Evolutionary conservation across 2,329 filamentous ascomycete genomes (phyloP).

Genomic region (Thelonectria olida): DNA sequence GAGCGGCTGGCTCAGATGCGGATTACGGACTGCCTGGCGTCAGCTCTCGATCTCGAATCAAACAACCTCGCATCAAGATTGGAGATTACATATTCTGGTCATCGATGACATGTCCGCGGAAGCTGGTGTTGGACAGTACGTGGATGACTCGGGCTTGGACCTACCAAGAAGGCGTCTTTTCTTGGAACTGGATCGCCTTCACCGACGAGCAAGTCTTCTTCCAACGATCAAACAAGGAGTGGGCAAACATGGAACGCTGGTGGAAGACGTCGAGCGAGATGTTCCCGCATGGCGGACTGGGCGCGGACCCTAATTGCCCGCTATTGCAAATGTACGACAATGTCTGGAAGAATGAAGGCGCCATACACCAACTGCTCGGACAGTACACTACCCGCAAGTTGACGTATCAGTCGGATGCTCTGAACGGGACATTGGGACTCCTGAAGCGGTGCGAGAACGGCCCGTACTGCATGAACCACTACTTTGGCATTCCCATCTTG

Average conservation of each 20-base stretch:
- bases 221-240: conserved; percentile 18
- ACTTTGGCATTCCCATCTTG: conserved; percentile 19
- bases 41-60: conserved; percentile 6
- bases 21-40: conserved; percentile 21
- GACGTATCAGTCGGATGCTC: conserved; percentile 13
- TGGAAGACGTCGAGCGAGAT: conserved; percentile 20
- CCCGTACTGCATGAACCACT: conserved; percentile 18
- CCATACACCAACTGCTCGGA: neutral
- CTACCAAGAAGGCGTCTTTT: conserved; percentile 19
- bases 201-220: conserved; percentile 25
- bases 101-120: conserved; percentile 17
- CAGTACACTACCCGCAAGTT: conserved; percentile 5
- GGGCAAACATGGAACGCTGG: conserved; percentile 17
- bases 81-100: conserved; percentile 22
- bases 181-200: conserved; percentile 19
- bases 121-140: conserved; percentile 3
- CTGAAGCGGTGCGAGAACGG: conserved; percentile 19
- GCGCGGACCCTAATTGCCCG: neutral
- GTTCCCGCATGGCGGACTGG: conserved; percentile 18
- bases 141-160: conserved; percentile 25
- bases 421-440: conserved; percentile 18
- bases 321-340: conserved; percentile 17
- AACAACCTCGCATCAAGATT: conserved; percentile 13
- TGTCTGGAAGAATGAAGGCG: conserved; percentile 11
- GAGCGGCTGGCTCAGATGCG: conserved; percentile 13